These are phyloP conservation scores for Hymenotorrendiella dingleyae DNA, from an alignment of 2,329 filamentous ascomycete genomes.

Conservation along the genomic window DNA sequence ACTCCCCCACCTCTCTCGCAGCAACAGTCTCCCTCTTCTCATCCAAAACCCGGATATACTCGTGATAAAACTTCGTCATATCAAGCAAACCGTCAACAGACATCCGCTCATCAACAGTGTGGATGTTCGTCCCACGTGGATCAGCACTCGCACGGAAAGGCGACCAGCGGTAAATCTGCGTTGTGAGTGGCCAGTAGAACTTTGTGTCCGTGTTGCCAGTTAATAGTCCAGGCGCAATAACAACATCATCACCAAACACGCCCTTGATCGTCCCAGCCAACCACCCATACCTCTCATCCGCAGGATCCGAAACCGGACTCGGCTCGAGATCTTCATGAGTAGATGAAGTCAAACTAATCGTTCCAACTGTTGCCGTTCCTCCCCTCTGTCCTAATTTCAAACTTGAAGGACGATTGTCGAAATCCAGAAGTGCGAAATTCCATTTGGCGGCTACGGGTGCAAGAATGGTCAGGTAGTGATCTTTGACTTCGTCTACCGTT, in stretches of 20 bases:
- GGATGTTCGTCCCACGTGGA: background rate
- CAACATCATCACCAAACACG: slow-evolving; percentile 9
- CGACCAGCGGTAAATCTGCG: slow-evolving; percentile 35
- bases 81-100: background rate
- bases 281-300: slow-evolving; percentile 17
- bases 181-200: slow-evolving; percentile 30
- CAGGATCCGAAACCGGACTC: background rate
- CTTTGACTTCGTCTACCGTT: slow-evolving; percentile 41
- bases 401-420: slow-evolving; percentile 3
- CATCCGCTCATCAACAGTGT: background rate
- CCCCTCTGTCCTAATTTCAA: background rate
- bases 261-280: background rate
- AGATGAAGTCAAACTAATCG: too few species aligned
- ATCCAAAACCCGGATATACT: background rate
- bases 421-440: slow-evolving; percentile 17
- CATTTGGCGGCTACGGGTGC: slow-evolving; percentile 37
- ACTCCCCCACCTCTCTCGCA: too few species aligned
- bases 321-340: background rate
- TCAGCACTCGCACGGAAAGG: background rate
- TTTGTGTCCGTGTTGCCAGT: slow-evolving; percentile 25
- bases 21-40: too few species aligned
- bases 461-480: slow-evolving; percentile 17
- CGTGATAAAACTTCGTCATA: background rate
- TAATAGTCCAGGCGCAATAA: slow-evolving; percentile 20
- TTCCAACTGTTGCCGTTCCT: background rate